phyloP scores from a whole-genome alignment of 2,329 filamentous ascomycete species.

The Aspergillus ochraceus region DNA sequence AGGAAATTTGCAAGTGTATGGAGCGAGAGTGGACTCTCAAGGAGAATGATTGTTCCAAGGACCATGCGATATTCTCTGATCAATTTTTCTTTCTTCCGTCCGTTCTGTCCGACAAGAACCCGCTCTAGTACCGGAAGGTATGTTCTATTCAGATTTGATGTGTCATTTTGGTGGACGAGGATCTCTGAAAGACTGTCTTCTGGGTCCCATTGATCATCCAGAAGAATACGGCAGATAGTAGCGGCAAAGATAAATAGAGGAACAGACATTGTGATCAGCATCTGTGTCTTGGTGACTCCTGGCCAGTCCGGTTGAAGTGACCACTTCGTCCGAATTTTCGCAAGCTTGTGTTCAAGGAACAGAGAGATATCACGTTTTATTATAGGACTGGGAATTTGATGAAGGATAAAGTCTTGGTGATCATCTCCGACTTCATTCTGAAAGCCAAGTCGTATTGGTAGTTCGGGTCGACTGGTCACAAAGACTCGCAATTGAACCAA shows the following conservation, averaged over 20 bases:
- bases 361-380: slow-evolving; percentile 23
- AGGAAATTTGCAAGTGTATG: too few species aligned
- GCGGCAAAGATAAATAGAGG: slow-evolving; percentile 32
- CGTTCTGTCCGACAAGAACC: not conserved
- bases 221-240: slow-evolving; percentile 29
- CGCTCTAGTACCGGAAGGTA: not conserved
- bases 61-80: not conserved
- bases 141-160: not conserved
- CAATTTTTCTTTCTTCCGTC: not conserved
- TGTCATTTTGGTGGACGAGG: not conserved
- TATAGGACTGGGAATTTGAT: slow-evolving; percentile 17
- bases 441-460: slow-evolving; percentile 23
- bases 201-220: slow-evolving; percentile 17
- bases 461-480: slow-evolving; percentile 27
- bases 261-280: slow-evolving; percentile 20
- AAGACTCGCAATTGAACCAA: slow-evolving; percentile 20
- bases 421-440: not conserved
- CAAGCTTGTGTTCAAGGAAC: slow-evolving; percentile 18
- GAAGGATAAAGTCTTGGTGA: slow-evolving; percentile 22
- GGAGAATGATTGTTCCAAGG: slow-evolving; percentile 24
- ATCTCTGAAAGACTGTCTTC: not conserved
- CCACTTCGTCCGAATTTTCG: slow-evolving; percentile 8
- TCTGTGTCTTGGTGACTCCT: not conserved
- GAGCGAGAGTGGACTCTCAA: slow-evolving; percentile 1
- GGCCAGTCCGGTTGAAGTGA: slow-evolving; percentile 9